A percentile compares a stretch with the other conserved stretches of the same genome.
Evolutionary conservation across 805 yeast species (phyloP).

Genomic region (Komagataella mondaviorum): DNA sequence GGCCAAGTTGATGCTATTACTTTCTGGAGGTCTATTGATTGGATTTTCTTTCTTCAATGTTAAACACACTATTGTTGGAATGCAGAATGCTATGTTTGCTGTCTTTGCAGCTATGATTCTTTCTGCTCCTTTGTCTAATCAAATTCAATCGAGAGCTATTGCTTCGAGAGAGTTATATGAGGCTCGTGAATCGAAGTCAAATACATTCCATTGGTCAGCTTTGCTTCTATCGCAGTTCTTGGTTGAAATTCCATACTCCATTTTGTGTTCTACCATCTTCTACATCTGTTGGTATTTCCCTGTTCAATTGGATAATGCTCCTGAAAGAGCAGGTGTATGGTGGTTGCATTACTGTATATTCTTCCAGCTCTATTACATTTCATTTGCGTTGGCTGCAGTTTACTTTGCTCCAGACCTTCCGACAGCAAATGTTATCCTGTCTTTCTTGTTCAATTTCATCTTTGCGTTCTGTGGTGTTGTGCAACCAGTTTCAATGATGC

Average conservation of each 20-base stretch:
- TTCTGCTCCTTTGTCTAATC: slow-evolving; percentile 44
- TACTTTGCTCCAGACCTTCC: slow-evolving; percentile 54
- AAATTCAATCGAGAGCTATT: slow-evolving; percentile 41
- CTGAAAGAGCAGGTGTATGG: slow-evolving; percentile 34
- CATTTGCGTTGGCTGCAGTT: slow-evolving; percentile 39
- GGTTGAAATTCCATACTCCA: slow-evolving; percentile 43
- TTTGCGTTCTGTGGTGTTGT: slow-evolving; percentile 61
- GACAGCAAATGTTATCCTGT: slow-evolving; percentile 47
- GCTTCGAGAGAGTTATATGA: slow-evolving; percentile 42
- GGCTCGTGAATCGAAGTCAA: slow-evolving; percentile 49
- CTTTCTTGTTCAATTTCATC: slow-evolving; percentile 42
- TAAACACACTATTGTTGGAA: slow-evolving; percentile 29
- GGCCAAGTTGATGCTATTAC: slow-evolving; percentile 36
- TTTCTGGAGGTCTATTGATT: slow-evolving; percentile 43
- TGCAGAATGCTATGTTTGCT: slow-evolving; percentile 49
- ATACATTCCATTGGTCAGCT: slow-evolving; percentile 51
- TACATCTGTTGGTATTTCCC: slow-evolving; percentile 3
- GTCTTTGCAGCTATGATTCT: slow-evolving; percentile 40
- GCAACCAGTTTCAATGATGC: slow-evolving; percentile 44
- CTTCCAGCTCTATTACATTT: slow-evolving; percentile 30
- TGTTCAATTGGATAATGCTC: slow-evolving; percentile 17
- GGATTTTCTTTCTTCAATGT: slow-evolving; percentile 63
- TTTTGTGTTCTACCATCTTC: slow-evolving; percentile 27
- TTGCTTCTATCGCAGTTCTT: slow-evolving; percentile 36
- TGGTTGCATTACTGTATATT: slow-evolving; percentile 20